Conservation (phyloP, 192 early-diverging fungal genomes). For the Coemansia sp. region DNA sequence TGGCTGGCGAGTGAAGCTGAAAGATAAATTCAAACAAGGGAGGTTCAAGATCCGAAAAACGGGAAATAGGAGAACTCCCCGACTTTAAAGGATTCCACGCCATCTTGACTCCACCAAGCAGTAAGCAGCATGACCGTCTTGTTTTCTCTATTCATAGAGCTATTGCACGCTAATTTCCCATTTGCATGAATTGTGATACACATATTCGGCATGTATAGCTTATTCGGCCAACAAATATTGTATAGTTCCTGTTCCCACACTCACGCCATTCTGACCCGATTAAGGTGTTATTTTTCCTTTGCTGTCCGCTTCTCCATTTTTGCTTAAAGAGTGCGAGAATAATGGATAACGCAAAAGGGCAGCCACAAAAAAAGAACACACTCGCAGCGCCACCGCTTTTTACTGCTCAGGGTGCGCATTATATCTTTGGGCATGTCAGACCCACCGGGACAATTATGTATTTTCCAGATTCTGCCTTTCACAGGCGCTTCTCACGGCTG, state of each 20-base stretch:
- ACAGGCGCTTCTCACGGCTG: background rate
- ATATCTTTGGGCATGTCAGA: background rate
- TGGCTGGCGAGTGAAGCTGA: background rate
- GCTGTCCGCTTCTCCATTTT: background rate
- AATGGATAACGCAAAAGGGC: background rate
- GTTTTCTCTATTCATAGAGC: background rate
- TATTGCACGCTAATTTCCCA: background rate
- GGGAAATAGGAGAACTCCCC: background rate
- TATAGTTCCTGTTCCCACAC: conserved; percentile 14
- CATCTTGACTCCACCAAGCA: conserved; percentile 7
- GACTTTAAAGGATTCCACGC: conserved; percentile 12
- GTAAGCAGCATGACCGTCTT: background rate
- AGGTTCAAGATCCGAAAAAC: background rate
- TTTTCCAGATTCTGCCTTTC: background rate
- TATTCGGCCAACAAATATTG: conserved; percentile 2
- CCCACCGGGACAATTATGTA: background rate
- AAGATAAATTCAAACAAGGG: background rate
- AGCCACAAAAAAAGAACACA: background rate
- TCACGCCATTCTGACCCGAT: conserved; percentile 16
- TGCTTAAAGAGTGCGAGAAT: background rate
- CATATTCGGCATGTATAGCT: conserved; percentile 7
- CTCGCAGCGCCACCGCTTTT: background rate
- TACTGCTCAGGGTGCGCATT: background rate
- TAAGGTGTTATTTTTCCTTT: background rate
- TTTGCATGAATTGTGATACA: background rate